Conservation (phyloP, 1,139 yeast species). For the Saccharomycopsis crataegensis region DNA sequence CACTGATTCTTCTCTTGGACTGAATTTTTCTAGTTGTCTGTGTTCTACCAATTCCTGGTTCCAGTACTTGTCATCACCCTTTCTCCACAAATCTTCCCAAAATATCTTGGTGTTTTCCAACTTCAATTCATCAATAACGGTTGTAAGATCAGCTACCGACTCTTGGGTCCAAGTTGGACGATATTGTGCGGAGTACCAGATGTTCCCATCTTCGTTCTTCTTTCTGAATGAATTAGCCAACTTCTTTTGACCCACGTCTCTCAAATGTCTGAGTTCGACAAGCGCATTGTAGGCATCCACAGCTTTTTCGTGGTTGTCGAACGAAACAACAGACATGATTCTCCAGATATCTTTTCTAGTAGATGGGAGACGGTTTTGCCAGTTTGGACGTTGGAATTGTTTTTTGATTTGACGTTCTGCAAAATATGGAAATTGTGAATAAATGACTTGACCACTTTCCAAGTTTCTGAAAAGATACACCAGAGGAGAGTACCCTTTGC, state of each 20-base stretch:
- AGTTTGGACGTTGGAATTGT: constrained; percentile 72
- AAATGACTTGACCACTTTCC: constrained; percentile 83
- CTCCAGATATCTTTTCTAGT: constrained; percentile 86
- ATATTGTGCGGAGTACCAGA: constrained; percentile 80
- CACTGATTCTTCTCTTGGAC: constrained; percentile 59
- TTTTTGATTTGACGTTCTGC: constrained; percentile 59
- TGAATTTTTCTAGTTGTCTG: constrained; percentile 48
- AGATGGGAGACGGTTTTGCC: constrained; percentile 80
- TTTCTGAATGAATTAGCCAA: constrained; percentile 65
- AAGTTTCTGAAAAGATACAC: constrained; percentile 77
- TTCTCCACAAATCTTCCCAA: constrained; percentile 87
- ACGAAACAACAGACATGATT: constrained; percentile 78
- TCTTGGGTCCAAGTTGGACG: constrained; percentile 90
- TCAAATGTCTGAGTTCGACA: constrained; percentile 61
- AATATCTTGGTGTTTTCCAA: constrained; percentile 43
- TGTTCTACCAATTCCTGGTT: constrained; percentile 48
- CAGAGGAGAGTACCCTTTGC: constrained; percentile 65
- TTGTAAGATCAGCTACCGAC: constrained; percentile 79
- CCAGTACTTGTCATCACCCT: constrained; percentile 72
- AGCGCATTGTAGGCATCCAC: constrained; percentile 69
- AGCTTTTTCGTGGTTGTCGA: constrained; percentile 57
- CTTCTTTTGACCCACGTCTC: constrained; percentile 54
- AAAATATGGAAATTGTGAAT: constrained; percentile 74
- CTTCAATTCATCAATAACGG: constrained; percentile 58
- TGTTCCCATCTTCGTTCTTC: constrained; percentile 68